A percentile compares a stretch with the other conserved stretches of the same genome.
Evolutionary conservation across 139 green algal genomes (phyloP).

Genomic region (Mychonastes homosphaera): DNA sequence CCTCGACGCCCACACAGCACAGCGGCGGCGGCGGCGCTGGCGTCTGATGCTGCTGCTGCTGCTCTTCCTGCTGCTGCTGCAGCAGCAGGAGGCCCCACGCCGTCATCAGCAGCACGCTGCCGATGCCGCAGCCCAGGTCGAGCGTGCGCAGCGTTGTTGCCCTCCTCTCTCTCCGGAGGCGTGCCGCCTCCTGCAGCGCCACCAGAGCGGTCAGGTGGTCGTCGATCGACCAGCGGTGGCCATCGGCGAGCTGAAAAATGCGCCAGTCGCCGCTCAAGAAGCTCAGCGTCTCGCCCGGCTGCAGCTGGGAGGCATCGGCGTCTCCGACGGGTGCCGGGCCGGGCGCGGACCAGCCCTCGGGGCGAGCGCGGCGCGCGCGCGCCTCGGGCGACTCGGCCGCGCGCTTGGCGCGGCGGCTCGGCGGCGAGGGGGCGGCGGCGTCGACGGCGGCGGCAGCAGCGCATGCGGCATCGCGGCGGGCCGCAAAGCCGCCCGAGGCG

Average conservation of each 20-base stretch:
- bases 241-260: slow-evolving; percentile 17
- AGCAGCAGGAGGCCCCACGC: slow-evolving; percentile 8
- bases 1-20: slow-evolving; percentile 3
- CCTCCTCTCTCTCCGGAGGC: background rate
- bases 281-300: background rate
- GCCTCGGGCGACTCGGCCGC: too few species aligned
- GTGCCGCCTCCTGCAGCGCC: slow-evolving; percentile 13
- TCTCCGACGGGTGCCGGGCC: slow-evolving; percentile 2
- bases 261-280: slow-evolving; percentile 19
- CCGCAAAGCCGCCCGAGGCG: too few species aligned
- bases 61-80: slow-evolving; percentile 11
- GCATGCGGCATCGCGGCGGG: too few species aligned
- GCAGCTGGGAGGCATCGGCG: background rate
- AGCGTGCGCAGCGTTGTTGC: slow-evolving; percentile 1
- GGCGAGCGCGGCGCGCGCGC: too few species aligned
- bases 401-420: too few species aligned
- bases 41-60: slow-evolving; percentile 12
- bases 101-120: slow-evolving; percentile 20
- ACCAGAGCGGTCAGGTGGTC: slow-evolving; percentile 16
- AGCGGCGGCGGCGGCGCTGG: background rate
- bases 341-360: slow-evolving; percentile 10
- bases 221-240: slow-evolving; percentile 20
- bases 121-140: slow-evolving; percentile 19
- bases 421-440: too few species aligned
- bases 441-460: too few species aligned